Base-by-base conservation (phyloP, 352 stramenopile species). In the Pythium aphanidermatum region DNA sequence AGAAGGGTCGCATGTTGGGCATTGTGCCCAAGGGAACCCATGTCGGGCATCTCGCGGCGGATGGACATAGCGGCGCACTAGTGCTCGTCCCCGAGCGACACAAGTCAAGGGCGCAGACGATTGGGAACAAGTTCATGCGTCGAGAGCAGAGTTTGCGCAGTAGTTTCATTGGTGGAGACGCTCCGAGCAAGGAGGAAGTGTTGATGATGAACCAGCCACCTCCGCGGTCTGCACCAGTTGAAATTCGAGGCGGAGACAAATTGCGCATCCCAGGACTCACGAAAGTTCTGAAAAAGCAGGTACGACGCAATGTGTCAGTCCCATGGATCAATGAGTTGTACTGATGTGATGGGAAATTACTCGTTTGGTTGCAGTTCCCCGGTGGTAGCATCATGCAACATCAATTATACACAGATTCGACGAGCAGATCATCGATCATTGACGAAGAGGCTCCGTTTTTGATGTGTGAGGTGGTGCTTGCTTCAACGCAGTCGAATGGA, bases 61-160 rank as follows among this genome's bases (percentile, higher is more conserved):
- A 70, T 33, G 55, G 55, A 14, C 60, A 74, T 33, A 51, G 42
- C 11, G 64, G 54, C 14, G 52, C 60, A 7, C 35, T 74, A 4
- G 64, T 74, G 29, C 58, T 74, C 35, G 57, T 74, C 10, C 46
- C 70, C 13, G 50, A 68, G 44, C 57, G 53, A n/a, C 45, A 42
- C 32, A 51, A 20, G 32, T 37, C 53, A 17, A 45, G 46, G 1
- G 13, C 39, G 0, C 19, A 35, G 12, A 9, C 35, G 21, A 33
- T 46, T 6, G 20, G 28, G 25, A 33, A 46, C 36, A 41, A 39
- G 37, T 55, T 55, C 24, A 19, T 47, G 14, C 28, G 30, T 1
- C 29, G 26, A 11, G 47, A 43, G 20, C n/a, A n/a, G n/a, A n/a
- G n/a, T n/a, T 11, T 44, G 20, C 33, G 42, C 2, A 42, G 37